Conservation (phyloP, 1,284 basidiomycete species). For the Ustilago tritici region DNA sequence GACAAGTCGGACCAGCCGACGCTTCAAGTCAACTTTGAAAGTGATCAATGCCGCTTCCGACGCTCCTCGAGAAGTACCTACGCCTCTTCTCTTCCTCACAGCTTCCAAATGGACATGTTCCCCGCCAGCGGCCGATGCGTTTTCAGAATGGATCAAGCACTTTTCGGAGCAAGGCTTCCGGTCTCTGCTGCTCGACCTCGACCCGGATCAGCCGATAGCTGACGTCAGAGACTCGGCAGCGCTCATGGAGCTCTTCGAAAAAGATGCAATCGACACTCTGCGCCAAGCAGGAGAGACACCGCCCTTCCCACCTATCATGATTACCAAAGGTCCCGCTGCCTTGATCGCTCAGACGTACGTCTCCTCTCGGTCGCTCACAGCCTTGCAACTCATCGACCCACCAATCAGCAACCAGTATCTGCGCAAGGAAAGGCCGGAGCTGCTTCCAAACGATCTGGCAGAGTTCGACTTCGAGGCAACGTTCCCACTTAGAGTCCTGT, state of each 20-base stretch:
- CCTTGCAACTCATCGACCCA: constrained; percentile 61
- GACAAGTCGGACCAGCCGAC: constrained; percentile 12
- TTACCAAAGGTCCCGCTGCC: constrained; percentile 43
- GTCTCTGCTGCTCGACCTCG: constrained; percentile 57
- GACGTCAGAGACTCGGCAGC: constrained; percentile 36
- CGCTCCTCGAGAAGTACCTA: constrained; percentile 59
- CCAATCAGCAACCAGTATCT: constrained; percentile 53
- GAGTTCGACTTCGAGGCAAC: constrained; percentile 62
- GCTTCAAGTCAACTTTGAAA: constrained; percentile 34
- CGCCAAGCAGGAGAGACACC: constrained; percentile 31
- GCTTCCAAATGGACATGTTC: constrained; percentile 55
- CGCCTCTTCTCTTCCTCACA: constrained; percentile 62
- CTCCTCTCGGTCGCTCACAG: constrained; percentile 61
- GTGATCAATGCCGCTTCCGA: constrained; percentile 22
- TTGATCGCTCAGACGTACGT: constrained; percentile 62
- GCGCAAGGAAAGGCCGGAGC: constrained; percentile 22
- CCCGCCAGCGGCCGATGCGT: constrained; percentile 28
- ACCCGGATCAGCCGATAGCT: constrained; percentile 37
- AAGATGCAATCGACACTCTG: constrained; percentile 42
- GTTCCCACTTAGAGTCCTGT: constrained; percentile 60
- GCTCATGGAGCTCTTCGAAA: constrained; percentile 43
- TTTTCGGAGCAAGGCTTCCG: constrained; percentile 49
- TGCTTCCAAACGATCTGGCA: constrained; percentile 36
- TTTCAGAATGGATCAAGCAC: constrained; percentile 30
- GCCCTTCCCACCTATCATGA: constrained; percentile 62